These are phyloP conservation scores for Eucalyptus erythrocorys DNA, from an alignment of 345 rosid genomes.

Conservation along the genomic window DNA sequence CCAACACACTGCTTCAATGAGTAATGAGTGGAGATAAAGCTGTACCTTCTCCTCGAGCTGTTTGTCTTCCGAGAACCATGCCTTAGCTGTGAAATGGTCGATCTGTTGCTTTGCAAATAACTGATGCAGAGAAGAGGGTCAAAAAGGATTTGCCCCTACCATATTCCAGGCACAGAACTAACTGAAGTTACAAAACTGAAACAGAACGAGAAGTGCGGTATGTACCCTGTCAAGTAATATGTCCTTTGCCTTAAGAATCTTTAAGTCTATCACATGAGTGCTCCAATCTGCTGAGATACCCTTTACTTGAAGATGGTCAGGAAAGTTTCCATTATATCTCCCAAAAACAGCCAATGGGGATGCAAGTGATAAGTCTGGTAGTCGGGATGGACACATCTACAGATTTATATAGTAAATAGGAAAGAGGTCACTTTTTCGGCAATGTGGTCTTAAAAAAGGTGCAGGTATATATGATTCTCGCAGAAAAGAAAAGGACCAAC, in stretches of 20 bases:
- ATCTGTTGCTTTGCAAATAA: conserved; percentile 61
- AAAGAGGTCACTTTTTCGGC: not conserved
- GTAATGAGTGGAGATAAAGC: not conserved
- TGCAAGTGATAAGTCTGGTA: conserved; percentile 62
- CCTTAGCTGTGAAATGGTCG: conserved; percentile 70
- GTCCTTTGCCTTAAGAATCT: conserved; percentile 37
- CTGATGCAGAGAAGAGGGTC: conserved; percentile 13
- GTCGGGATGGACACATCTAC: conserved; percentile 44
- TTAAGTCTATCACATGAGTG: conserved; percentile 35
- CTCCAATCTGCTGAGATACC: conserved; percentile 54
- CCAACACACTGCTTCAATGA: not conserved
- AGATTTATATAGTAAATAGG: not conserved
- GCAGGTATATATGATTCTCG: not conserved
- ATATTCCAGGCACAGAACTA: not conserved
- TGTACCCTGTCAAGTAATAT: conserved; percentile 54
- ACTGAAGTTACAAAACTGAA: not conserved
- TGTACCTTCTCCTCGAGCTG: conserved; percentile 70
- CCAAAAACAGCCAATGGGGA: conserved; percentile 47
- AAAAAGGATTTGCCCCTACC: not conserved
- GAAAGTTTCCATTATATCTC: conserved; percentile 56
- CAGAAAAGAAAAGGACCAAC: not conserved
- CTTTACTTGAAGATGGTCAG: conserved; percentile 32
- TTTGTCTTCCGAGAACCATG: conserved; percentile 73
- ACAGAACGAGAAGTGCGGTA: not conserved
- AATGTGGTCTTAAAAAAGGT: not conserved